Evolutionary conservation across 2,329 filamentous ascomycete genomes (phyloP).

Genomic region (Paecilomyces niveus): DNA sequence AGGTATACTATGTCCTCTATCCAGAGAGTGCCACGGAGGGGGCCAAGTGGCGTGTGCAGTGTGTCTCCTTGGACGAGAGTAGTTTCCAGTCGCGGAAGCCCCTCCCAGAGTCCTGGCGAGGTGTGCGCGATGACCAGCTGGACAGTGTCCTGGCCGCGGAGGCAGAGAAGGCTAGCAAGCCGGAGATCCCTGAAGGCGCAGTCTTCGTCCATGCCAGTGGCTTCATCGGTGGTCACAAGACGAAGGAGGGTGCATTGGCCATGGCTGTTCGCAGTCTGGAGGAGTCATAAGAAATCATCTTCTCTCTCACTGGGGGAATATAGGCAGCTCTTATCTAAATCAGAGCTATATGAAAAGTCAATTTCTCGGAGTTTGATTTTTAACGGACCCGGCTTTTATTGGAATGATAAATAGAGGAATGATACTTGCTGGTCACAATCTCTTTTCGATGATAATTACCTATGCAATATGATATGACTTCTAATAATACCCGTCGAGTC

Average conservation of each 20-base stretch:
- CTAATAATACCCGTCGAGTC: too few relatives aligned
- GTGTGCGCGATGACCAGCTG: conserved; percentile 77
- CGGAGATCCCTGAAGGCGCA: conserved; percentile 47
- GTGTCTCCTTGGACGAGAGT: conserved; percentile 75
- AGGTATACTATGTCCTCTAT: conserved; percentile 83
- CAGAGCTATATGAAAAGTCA: not conserved
- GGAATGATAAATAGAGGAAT: not conserved
- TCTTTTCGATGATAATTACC: not conserved
- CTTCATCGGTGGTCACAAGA: conserved; percentile 94
- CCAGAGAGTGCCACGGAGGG: conserved; percentile 69
- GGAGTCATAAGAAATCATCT: conserved; percentile 4
- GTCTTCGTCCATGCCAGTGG: conserved; percentile 92
- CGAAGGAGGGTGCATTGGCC: conserved; percentile 74
- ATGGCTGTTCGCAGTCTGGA: conserved; percentile 58
- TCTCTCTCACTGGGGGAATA: not conserved
- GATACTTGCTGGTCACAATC: not conserved
- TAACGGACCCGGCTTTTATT: not conserved
- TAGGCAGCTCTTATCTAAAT: not conserved
- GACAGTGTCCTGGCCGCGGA: conserved; percentile 49
- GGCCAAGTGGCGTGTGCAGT: conserved; percentile 88
- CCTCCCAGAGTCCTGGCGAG: conserved; percentile 85
- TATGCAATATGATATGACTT: not conserved
- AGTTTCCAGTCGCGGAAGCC: conserved; percentile 91
- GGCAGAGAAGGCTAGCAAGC: conserved; percentile 29
- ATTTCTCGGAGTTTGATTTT: not conserved